Conservation (phyloP, 1,284 basidiomycete genomes). For the Pseudozyma flocculosa region DNA sequence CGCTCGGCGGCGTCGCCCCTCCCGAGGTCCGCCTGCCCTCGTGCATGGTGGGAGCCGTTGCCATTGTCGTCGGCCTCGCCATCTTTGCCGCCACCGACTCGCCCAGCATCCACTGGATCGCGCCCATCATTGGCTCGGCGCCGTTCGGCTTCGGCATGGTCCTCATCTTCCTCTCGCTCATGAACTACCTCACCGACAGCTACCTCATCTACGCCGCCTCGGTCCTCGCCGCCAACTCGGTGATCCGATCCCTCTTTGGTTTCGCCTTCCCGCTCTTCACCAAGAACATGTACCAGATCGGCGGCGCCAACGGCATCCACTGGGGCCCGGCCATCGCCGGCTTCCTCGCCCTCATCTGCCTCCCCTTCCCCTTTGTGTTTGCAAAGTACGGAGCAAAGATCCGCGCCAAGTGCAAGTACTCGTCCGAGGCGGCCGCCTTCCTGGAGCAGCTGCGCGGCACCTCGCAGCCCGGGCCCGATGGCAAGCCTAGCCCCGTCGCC, state of each 20-base stretch:
- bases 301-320: slow-evolving; percentile 66
- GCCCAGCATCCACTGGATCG: slow-evolving; percentile 57
- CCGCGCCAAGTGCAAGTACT: slow-evolving; percentile 60
- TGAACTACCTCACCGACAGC: slow-evolving; percentile 62
- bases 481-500: too few species aligned
- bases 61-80: slow-evolving; percentile 60
- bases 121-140: slow-evolving; percentile 32
- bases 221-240: slow-evolving; percentile 68
- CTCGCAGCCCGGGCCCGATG: too few species aligned
- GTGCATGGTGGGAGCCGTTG: slow-evolving; percentile 53
- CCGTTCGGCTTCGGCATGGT: slow-evolving; percentile 56
- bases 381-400: slow-evolving; percentile 61
- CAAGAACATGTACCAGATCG: slow-evolving; percentile 61
- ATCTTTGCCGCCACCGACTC: slow-evolving; percentile 47
- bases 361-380: slow-evolving; percentile 67
- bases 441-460: slow-evolving; percentile 21
- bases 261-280: slow-evolving; percentile 64
- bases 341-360: slow-evolving; percentile 68
- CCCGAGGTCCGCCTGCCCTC: slow-evolving; percentile 46
- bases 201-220: slow-evolving; percentile 63
- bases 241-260: slow-evolving; percentile 69
- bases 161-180: slow-evolving; percentile 64
- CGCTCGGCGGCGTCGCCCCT: slow-evolving; percentile 46
- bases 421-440: slow-evolving; percentile 22
- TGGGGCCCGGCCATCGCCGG: slow-evolving; percentile 75